Percentiles rank a stretch among this genome's conserved stretches.
Evolutionary conservation across 805 yeast genomes (phyloP).

Genomic region (Wickerhamiella vanderwaltii): DNA sequence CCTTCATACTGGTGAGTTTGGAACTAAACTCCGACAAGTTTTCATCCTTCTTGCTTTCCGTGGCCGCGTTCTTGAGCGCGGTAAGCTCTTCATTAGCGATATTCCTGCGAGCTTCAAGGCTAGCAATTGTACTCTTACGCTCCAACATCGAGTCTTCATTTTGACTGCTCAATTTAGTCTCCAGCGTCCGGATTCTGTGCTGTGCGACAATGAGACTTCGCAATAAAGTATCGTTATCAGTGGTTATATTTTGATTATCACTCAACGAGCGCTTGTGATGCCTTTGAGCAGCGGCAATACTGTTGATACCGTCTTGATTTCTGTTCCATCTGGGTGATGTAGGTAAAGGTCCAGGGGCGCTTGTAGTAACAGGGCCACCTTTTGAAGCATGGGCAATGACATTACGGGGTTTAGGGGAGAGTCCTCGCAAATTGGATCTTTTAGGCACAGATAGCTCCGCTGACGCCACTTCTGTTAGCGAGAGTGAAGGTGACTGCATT

Average conservation of each 20-base stretch:
- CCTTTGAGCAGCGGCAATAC: neutral
- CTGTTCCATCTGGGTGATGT: conserved; percentile 5
- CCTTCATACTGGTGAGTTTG: conserved; percentile 37
- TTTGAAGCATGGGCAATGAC: conserved; percentile 4
- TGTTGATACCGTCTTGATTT: neutral
- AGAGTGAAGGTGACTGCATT: too few relatives aligned
- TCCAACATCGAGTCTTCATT: conserved; percentile 18
- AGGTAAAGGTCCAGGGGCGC: conserved; percentile 10
- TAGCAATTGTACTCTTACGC: conserved; percentile 28
- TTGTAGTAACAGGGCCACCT: neutral
- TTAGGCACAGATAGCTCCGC: conserved; percentile 9
- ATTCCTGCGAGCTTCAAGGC: conserved; percentile 26
- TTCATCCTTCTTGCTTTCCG: conserved; percentile 23
- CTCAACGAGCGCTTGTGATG: conserved; percentile 20
- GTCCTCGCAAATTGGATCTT: neutral
- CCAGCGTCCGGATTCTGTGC: conserved; percentile 23
- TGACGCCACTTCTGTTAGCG: too few relatives aligned
- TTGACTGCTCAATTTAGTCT: conserved; percentile 14
- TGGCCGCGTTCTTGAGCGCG: conserved; percentile 29
- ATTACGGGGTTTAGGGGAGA: conserved; percentile 1
- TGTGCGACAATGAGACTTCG: conserved; percentile 23
- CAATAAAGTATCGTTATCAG: conserved; percentile 13
- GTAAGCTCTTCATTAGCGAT: conserved; percentile 32
- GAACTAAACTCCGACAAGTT: conserved; percentile 30
- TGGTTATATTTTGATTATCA: conserved; percentile 12